Conservation (phyloP, 2,329 filamentous ascomycete genomes). For the Raffaelea ambrosiae region DNA sequence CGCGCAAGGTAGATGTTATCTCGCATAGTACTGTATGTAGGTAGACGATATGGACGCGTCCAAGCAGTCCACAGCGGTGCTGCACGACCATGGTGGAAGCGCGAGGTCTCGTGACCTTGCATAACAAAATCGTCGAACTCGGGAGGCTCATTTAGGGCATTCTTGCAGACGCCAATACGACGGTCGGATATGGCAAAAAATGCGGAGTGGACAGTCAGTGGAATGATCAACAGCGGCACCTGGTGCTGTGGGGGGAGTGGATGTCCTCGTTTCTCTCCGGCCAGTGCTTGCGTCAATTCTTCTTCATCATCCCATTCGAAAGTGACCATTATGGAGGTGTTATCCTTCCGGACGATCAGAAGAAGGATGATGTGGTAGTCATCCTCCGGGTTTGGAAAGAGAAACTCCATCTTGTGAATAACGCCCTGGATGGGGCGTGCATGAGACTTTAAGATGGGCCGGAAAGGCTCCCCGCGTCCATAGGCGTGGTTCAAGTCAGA, state of each 20-base stretch:
- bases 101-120: slow-evolving; percentile 29
- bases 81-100: slow-evolving; percentile 36
- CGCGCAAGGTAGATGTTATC: slow-evolving; percentile 81
- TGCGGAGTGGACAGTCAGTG: slow-evolving; percentile 59
- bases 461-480: slow-evolving; percentile 31
- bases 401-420: slow-evolving; percentile 82
- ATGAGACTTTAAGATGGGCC: slow-evolving; percentile 45
- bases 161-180: slow-evolving; percentile 47
- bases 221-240: slow-evolving; percentile 63
- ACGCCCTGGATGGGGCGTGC: slow-evolving; percentile 52
- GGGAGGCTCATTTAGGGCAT: slow-evolving; percentile 43
- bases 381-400: slow-evolving; percentile 61
- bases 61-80: slow-evolving; percentile 72
- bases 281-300: slow-evolving; percentile 34
- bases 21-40: slow-evolving; percentile 50
- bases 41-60: slow-evolving; percentile 66
- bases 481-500: slow-evolving; percentile 42
- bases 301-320: slow-evolving; percentile 54
- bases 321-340: slow-evolving; percentile 41
- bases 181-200: slow-evolving; percentile 60
- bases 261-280: slow-evolving; percentile 39
- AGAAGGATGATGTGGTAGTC: slow-evolving; percentile 68
- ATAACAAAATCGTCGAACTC: slow-evolving; percentile 37
- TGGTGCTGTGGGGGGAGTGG: slow-evolving; percentile 41
- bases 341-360: slow-evolving; percentile 45